Evolutionary conservation across 345 rosid genomes (phyloP), one percentile per base, ranked within the genome.

Genomic region (Sisymbrium altissimum): DNA sequence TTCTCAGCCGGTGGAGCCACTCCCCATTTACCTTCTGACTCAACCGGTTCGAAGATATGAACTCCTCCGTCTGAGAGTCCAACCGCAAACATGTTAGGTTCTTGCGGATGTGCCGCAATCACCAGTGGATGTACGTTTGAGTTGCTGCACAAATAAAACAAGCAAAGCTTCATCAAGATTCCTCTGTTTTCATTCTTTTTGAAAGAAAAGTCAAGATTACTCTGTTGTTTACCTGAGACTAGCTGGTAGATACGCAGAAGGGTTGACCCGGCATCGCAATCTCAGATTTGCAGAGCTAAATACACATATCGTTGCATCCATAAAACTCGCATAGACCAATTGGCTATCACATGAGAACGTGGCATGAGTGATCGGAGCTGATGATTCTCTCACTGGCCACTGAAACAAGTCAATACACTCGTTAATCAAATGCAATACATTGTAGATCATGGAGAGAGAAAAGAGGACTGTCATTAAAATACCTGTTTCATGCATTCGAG

Each of bases 51-150:
- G 25, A 95, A 86, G 40, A 95, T 86, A 67, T 95, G 93, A 70
- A 95, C 99, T 70, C 97, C 93, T 4, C 99, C 99, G 70, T 95
- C 99, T 3, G 97, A 87, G 44, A 95, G 87, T 33, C 97, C 99
- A 78, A 92, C 55, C 0, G 99, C 98, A 83, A 92, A 89, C 83
- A 90, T 91, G 86, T 90, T 90, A 58, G 98, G 84, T 74, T 92
- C 99, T 25, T 89, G 93, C 21, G 99, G 98, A 79, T 95, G 98
- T 30, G 99, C 92, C 18, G 99, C 97, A 66, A 95, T 86, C 69
- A 90, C 97, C 52, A 90, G 89, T 21, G 99, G 99, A 70, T 95
- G 92, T 71, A 84, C 88, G 52, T 72, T 87, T n/a, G 99, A 83
- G 73, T 83, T 89, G 87, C 86, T 78, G 81, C 77, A 82, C 53